Conservation (phyloP, 1,139 yeast species). For the Suhomyces anneliseae region DNA sequence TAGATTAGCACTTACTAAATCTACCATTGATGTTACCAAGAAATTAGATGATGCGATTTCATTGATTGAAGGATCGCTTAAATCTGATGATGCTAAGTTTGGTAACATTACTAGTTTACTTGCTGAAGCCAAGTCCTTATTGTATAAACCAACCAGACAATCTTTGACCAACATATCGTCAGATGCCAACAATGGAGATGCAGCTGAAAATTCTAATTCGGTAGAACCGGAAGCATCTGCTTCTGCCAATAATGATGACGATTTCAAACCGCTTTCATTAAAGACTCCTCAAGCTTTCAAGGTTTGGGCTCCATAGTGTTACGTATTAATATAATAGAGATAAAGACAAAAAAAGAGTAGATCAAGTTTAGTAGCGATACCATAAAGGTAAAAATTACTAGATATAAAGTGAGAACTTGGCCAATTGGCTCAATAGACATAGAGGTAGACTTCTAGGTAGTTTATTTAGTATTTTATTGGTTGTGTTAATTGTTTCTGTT, state of each 20-base stretch:
- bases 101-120: slow-evolving; percentile 30
- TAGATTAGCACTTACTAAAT: slow-evolving; percentile 67
- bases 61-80: slow-evolving; percentile 26
- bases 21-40: slow-evolving; percentile 53
- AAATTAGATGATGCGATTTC: slow-evolving; percentile 48
- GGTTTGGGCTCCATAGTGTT: slow-evolving; percentile 67
- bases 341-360: neutral
- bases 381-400: no score
- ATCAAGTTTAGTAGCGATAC: no score
- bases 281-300: slow-evolving; percentile 84
- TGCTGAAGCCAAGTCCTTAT: slow-evolving; percentile 48
- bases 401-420: no score
- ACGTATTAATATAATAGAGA: slow-evolving; percentile 8
- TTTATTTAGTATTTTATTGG: no score
- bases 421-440: no score
- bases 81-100: slow-evolving; percentile 6
- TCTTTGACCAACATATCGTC: slow-evolving; percentile 23
- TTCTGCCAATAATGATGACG: slow-evolving; percentile 20
- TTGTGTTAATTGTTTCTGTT: no score
- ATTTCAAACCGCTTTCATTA: slow-evolving; percentile 69
- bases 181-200: slow-evolving; percentile 17
- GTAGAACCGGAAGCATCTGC: slow-evolving; percentile 14
- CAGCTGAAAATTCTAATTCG: slow-evolving; percentile 8
- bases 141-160: slow-evolving; percentile 51
- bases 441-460: no score